These are phyloP conservation scores for Persicaria maculosa DNA, from an alignment of 148 eudicot genomes.

Conservation along the genomic window DNA sequence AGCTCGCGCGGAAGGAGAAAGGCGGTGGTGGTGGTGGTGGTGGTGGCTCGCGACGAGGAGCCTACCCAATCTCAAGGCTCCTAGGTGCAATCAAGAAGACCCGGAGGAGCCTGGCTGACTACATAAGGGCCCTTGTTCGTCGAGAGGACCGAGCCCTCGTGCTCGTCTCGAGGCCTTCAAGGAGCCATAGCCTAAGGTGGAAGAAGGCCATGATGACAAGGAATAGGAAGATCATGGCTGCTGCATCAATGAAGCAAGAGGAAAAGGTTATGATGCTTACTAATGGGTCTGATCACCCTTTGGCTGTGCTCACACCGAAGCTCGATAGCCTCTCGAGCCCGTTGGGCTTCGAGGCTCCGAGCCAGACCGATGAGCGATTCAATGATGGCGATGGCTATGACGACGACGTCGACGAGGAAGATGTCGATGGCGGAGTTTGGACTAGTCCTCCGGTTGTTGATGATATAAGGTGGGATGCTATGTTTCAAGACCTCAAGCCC, in stretches of 20 bases:
- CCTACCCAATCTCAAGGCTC: conserved; percentile 33
- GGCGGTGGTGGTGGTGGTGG: background rate
- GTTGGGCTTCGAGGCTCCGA: conserved; percentile 19
- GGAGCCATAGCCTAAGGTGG: conserved; percentile 53
- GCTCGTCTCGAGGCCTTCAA: conserved; percentile 30
- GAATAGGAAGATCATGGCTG: conserved; percentile 17
- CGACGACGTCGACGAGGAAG: conserved; percentile 1
- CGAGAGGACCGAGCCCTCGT: conserved; percentile 36
- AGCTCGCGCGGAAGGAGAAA: conserved; percentile 43
- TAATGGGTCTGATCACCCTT: conserved; percentile 17
- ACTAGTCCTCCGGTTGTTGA: conserved; percentile 42
- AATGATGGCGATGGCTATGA: conserved; percentile 18
- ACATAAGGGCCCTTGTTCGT: conserved; percentile 32
- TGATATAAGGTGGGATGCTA: conserved; percentile 75
- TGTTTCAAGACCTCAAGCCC: conserved; percentile 76
- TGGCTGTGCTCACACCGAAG: conserved; percentile 39
- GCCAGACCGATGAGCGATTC: conserved; percentile 13
- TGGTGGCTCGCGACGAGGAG: background rate
- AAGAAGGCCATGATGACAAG: conserved; percentile 39
- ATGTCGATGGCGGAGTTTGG: conserved; percentile 37
- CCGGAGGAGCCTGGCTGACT: conserved; percentile 31
- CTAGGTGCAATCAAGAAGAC: conserved; percentile 44
- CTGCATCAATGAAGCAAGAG: conserved; percentile 8
- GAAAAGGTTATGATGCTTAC: conserved; percentile 38
- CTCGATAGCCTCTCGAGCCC: conserved; percentile 54